Evolutionary conservation across 1,139 yeast genomes (phyloP).

Genomic region (Kluyveromyces sp.): DNA sequence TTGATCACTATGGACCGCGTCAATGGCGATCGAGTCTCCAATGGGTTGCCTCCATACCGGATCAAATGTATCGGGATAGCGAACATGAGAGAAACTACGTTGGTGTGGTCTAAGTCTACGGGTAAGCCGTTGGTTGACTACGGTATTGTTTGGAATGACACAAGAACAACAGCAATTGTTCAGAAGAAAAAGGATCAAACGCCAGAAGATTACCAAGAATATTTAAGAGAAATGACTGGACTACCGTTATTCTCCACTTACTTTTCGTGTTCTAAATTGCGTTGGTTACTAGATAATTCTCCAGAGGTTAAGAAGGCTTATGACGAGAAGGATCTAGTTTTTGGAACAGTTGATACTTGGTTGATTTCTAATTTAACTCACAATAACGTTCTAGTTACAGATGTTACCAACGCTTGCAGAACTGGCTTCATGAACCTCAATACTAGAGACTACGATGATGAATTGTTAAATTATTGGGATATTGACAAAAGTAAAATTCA

Average conservation of each 20-base stretch:
- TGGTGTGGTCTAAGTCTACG: slow-evolving; percentile 80
- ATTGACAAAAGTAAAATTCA: slow-evolving; percentile 62
- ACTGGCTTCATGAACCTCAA: slow-evolving; percentile 85
- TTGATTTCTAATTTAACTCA: slow-evolving; percentile 77
- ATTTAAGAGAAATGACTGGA: slow-evolving; percentile 64
- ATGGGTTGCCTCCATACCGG: slow-evolving; percentile 44
- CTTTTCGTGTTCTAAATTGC: slow-evolving; percentile 83
- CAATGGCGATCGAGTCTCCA: slow-evolving; percentile 42
- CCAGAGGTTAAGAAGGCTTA: slow-evolving; percentile 61
- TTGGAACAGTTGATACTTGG: slow-evolving; percentile 96
- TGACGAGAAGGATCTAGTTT: slow-evolving; percentile 71
- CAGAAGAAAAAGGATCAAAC: slow-evolving; percentile 52
- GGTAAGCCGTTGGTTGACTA: slow-evolving; percentile 71
- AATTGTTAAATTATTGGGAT: slow-evolving; percentile 68
- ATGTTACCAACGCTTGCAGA: slow-evolving; percentile 86
- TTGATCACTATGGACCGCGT: slow-evolving; percentile 49
- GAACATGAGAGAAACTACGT: slow-evolving; percentile 92
- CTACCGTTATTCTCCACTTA: slow-evolving; percentile 77
- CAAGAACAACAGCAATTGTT: slow-evolving; percentile 73
- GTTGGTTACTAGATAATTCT: slow-evolving; percentile 84
- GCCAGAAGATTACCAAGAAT: slow-evolving; percentile 51
- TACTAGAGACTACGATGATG: slow-evolving; percentile 68
- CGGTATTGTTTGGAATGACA: slow-evolving; percentile 96
- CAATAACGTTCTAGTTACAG: slow-evolving; percentile 67
- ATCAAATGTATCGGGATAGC: slow-evolving; percentile 74